phyloP scores from a whole-genome alignment of 352 stramenopile genomes.

The Phytophthora crassamura region DNA sequence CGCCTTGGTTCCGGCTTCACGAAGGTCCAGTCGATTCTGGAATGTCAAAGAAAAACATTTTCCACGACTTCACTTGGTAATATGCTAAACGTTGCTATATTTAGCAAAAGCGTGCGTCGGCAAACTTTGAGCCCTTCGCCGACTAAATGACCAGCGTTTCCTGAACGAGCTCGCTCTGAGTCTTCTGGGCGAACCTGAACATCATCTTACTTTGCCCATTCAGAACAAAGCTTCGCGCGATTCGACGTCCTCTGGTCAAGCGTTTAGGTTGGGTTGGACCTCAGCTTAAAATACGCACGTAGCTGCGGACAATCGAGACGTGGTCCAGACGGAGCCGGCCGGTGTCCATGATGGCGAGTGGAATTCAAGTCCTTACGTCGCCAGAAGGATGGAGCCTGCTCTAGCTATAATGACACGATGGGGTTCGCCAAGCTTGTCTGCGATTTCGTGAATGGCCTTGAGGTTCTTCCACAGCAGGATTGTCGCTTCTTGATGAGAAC shows the following conservation, averaged over 20 bases:
- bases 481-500: constrained; percentile 23
- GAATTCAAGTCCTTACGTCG: constrained; percentile 25
- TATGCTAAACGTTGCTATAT: too few relatives aligned
- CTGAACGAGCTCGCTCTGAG: constrained; percentile 23
- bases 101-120: too few relatives aligned
- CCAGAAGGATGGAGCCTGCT: constrained; percentile 21
- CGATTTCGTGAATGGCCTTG: constrained; percentile 26
- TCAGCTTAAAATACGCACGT: constrained; percentile 29
- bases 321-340: not conserved
- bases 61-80: too few relatives aligned
- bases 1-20: too few relatives aligned
- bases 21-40: too few relatives aligned
- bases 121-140: too few relatives aligned
- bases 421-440: constrained; percentile 24
- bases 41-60: too few relatives aligned
- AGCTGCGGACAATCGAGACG: constrained; percentile 13
- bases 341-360: constrained; percentile 17
- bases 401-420: constrained; percentile 23
- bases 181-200: constrained; percentile 23
- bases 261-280: constrained; percentile 14
- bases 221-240: constrained; percentile 16
- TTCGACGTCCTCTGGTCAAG: constrained; percentile 11
- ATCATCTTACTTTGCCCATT: constrained; percentile 29
- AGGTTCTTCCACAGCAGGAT: constrained; percentile 25
- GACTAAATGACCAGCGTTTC: constrained; percentile 15